These are phyloP conservation scores for Trichoderma gamsii DNA, from an alignment of 495 filamentous ascomycete species.

Conservation along the genomic window DNA sequence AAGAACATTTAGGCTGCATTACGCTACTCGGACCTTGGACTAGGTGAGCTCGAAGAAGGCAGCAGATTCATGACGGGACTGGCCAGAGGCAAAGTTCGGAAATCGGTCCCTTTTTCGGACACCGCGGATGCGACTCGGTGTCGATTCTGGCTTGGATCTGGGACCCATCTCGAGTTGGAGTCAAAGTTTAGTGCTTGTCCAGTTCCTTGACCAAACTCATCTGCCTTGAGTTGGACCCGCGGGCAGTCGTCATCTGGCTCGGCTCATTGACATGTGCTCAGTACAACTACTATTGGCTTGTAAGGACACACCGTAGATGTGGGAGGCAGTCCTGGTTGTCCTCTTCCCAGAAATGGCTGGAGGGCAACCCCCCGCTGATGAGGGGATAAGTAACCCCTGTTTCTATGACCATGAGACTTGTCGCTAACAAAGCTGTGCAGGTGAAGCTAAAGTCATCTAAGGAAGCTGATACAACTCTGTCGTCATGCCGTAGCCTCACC, in stretches of 20 bases:
- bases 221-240: constrained; percentile 17
- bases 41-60: constrained; percentile 35
- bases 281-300: constrained; percentile 21
- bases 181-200: constrained; percentile 95
- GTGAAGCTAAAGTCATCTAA: background rate
- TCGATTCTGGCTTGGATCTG: constrained; percentile 28
- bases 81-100: constrained; percentile 1
- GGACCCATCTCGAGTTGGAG: constrained; percentile 94
- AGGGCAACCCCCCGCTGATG: constrained; percentile 51
- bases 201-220: constrained; percentile 28
- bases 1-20: constrained; percentile 29
- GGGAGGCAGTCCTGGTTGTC: constrained; percentile 41
- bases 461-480: background rate
- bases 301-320: constrained; percentile 33
- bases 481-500: background rate
- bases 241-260: constrained; percentile 22
- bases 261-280: constrained; percentile 24
- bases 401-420: background rate
- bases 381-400: constrained; percentile 56
- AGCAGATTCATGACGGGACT: constrained; percentile 19
- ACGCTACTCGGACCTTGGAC: background rate
- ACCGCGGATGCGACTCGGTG: constrained; percentile 11
- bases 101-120: background rate
- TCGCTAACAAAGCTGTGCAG: constrained; percentile 23
- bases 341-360: constrained; percentile 35